These are phyloP conservation scores for Gossypium mustelinum DNA, from an alignment of 345 rosid species.

Conservation along the genomic window DNA sequence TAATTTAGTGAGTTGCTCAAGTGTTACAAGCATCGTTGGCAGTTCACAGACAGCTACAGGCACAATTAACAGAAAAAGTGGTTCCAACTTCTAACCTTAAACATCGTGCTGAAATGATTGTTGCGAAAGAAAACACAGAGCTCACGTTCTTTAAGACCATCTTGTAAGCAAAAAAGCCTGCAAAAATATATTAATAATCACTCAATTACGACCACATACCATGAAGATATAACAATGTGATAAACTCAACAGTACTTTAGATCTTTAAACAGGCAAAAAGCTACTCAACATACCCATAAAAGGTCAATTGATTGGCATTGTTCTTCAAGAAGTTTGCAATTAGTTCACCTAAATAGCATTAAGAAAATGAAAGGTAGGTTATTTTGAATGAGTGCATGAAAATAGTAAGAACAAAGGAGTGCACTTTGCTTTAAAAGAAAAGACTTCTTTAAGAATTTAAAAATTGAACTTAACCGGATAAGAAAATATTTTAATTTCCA, in stretches of 20 bases:
- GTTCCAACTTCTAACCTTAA: constrained; percentile 60
- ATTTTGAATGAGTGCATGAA: constrained; percentile 3
- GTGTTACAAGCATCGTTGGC: not conserved
- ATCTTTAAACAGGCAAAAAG: constrained; percentile 17
- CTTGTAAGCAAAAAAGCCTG: constrained; percentile 90
- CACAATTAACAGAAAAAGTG: constrained; percentile 7
- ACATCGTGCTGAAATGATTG: constrained; percentile 99
- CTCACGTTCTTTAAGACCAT: constrained; percentile 89
- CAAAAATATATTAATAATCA: constrained; percentile 16
- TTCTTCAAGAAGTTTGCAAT: constrained; percentile 73
- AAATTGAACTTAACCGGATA: not conserved
- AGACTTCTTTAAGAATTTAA: not conserved
- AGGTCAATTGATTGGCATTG: constrained; percentile 84
- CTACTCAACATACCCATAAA: constrained; percentile 61
- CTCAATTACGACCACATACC: not conserved
- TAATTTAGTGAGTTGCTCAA: constrained; percentile 10
- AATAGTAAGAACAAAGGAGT: not conserved
- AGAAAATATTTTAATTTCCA: not conserved
- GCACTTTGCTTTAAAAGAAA: not conserved
- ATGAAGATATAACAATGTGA: not conserved
- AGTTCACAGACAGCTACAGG: not conserved
- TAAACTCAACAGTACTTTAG: not conserved
- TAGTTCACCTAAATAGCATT: constrained; percentile 59
- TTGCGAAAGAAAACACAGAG: constrained; percentile 96
- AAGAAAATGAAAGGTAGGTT: constrained; percentile 14